phyloP scores from a whole-genome alignment of 2,329 filamentous ascomycete genomes.

The Magnaporthiopsis incrustans region DNA sequence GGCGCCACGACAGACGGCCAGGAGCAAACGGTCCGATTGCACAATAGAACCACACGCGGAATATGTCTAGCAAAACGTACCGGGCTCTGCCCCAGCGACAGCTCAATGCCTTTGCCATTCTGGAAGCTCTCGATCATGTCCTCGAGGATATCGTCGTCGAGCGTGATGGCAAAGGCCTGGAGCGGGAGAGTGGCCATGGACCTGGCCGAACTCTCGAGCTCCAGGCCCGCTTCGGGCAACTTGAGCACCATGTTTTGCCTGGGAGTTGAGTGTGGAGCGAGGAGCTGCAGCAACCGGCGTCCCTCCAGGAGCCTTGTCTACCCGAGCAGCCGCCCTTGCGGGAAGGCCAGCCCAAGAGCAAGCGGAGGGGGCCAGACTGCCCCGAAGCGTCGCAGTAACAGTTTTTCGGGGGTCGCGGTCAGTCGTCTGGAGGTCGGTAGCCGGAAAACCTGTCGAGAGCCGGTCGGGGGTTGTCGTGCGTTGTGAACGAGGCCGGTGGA shows the following conservation, averaged over 20 bases:
- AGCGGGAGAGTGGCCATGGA: slow-evolving; percentile 35
- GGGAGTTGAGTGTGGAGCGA: neutral
- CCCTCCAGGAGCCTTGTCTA: neutral
- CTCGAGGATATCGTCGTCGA: slow-evolving; percentile 51
- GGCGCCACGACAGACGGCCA: neutral
- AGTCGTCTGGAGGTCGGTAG: neutral
- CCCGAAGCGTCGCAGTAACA: neutral
- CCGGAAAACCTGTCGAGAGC: neutral
- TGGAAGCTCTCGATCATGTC: slow-evolving; percentile 54
- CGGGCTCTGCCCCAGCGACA: slow-evolving; percentile 49
- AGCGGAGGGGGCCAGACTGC: neutral
- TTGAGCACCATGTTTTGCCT: slow-evolving; percentile 32
- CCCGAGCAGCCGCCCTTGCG: neutral
- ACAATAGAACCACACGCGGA: slow-evolving; percentile 9
- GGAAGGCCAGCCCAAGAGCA: neutral
- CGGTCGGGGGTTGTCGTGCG: neutral
- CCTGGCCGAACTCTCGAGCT: slow-evolving; percentile 44
- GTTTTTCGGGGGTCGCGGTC: neutral
- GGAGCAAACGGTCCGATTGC: neutral
- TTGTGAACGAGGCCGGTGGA: neutral
- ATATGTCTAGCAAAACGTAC: slow-evolving; percentile 39
- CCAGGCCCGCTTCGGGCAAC: slow-evolving; percentile 49
- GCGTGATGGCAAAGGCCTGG: slow-evolving; percentile 50
- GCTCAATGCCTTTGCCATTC: slow-evolving; percentile 46
- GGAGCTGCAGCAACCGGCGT: neutral